Conservation (phyloP, 2,329 filamentous ascomycete species). For the Pseudogymnoascus sp. region DNA sequence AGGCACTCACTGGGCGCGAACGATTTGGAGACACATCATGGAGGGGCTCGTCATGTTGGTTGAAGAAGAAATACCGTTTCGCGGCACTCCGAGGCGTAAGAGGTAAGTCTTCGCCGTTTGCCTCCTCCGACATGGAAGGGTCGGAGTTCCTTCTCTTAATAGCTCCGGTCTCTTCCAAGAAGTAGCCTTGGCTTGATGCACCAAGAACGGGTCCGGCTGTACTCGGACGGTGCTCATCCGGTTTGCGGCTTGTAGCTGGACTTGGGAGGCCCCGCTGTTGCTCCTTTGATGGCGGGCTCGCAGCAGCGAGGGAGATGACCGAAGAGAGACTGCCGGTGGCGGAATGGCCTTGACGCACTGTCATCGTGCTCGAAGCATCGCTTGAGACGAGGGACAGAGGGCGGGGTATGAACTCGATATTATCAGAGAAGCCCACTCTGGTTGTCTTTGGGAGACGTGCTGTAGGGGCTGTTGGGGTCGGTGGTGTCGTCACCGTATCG, state of each 20-base stretch:
- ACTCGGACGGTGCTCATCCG: slow-evolving; percentile 50
- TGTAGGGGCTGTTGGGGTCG: slow-evolving; percentile 10
- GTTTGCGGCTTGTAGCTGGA: slow-evolving; percentile 33
- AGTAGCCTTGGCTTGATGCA: slow-evolving; percentile 25
- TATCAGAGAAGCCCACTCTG: slow-evolving; percentile 76
- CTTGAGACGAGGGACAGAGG: slow-evolving; percentile 78
- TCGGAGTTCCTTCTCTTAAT: slow-evolving; percentile 2
- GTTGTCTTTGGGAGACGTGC: slow-evolving; percentile 38
- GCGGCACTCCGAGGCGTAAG: slow-evolving; percentile 43
- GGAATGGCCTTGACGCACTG: slow-evolving; percentile 58
- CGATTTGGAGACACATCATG: slow-evolving; percentile 39
- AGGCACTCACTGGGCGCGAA: slow-evolving; percentile 35
- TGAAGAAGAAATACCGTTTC: slow-evolving; percentile 56
- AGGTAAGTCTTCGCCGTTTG: neutral
- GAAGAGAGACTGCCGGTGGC: slow-evolving; percentile 75
- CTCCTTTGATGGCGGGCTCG: slow-evolving; percentile 31
- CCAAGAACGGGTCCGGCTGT: slow-evolving; percentile 63
- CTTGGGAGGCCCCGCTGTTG: slow-evolving; percentile 30
- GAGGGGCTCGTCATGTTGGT: slow-evolving; percentile 44
- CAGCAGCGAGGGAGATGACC: slow-evolving; percentile 54
- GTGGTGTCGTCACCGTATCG: neutral
- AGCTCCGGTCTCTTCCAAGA: neutral
- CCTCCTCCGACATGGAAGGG: neutral
- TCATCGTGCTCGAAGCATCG: slow-evolving; percentile 71
- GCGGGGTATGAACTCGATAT: slow-evolving; percentile 72